Evolutionary conservation across 768 basidiomycete species (phyloP), one percentile per base, ranked within the genome.

Genomic region (Mycena albidolilacea): DNA sequence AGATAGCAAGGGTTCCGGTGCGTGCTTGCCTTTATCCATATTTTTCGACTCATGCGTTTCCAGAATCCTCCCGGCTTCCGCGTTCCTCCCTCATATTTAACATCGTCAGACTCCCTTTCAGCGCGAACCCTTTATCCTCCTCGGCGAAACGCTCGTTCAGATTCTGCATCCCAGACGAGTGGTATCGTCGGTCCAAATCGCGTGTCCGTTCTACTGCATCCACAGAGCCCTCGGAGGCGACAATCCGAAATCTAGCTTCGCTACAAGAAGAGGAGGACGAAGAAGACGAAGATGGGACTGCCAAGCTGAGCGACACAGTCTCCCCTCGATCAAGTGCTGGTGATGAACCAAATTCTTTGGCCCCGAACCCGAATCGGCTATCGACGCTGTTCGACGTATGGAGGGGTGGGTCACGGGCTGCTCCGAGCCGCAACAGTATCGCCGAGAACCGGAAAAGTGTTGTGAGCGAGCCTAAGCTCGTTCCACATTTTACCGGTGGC

Each of bases 141-240:
- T 75, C 79, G 38, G 86, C 87, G 1, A 82, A 77, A 21, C 89
- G 89, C 10, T 78, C 75, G 9, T 89, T 93, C 77, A 86, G 87
- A 37, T 87, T 95, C 67, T 93, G 91, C 72, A 89, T 96, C 9
- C 93, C 93, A 2, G 93, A 93, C 65, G 91, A 92, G 78, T 95
- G 92, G 95, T 95, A 90, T 80, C 90, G 90, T 69, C 88, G 93
- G 19, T 89, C 90, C 21, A 92, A 88, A 72, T 87, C 90, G 8
- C 89, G 89, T 0, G 84, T 81, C 48, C 77, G 86, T 2, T 89
- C 90, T 2, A 81, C 82, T 15, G 79, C 84, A 30, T 87, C 89
- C 0, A 64, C 83, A 10, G 86, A 86, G 43, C 87, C 89, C 3
- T 90, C 90, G 3, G 86, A 90, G 39, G 81, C 85, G 35, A 89